Conservation (phyloP, 2,329 filamentous ascomycete genomes). For the Diaporthe eres region DNA sequence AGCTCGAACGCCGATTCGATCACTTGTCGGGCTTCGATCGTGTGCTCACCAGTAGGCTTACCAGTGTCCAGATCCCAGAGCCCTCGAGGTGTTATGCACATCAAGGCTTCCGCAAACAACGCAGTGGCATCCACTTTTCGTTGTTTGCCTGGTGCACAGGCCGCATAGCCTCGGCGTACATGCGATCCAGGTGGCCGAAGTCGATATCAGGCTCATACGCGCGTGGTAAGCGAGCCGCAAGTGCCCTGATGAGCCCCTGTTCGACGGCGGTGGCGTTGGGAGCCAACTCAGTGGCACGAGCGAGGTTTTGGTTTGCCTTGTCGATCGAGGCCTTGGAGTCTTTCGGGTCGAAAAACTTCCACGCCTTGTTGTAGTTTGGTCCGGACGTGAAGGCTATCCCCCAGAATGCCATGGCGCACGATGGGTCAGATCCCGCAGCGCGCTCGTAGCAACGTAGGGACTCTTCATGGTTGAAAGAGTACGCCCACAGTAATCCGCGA, state of each 20-base stretch:
- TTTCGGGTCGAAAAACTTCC: background rate
- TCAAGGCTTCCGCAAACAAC: background rate
- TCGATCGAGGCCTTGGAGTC: background rate
- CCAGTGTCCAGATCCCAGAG: background rate
- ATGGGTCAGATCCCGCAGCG: background rate
- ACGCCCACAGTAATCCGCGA: background rate
- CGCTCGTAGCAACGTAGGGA: background rate
- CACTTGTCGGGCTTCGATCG: background rate
- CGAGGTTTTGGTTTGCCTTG: background rate
- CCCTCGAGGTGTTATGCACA: background rate
- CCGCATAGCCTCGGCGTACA: slow-evolving; percentile 11
- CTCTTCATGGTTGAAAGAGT: slow-evolving; percentile 11
- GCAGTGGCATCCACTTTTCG: background rate
- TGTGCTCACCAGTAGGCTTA: background rate
- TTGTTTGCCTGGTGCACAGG: background rate
- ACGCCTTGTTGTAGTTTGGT: slow-evolving; percentile 15
- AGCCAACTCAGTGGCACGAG: background rate
- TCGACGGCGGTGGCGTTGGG: background rate
- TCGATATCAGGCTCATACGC: background rate
- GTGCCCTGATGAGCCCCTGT: background rate
- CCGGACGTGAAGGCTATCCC: background rate
- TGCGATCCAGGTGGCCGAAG: background rate
- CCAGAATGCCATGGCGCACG: slow-evolving; percentile 5
- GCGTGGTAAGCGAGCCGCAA: background rate
- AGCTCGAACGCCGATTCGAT: background rate